These are phyloP conservation scores for Malassezia equina DNA, from an alignment of 1,284 basidiomycete genomes.

Conservation along the genomic window DNA sequence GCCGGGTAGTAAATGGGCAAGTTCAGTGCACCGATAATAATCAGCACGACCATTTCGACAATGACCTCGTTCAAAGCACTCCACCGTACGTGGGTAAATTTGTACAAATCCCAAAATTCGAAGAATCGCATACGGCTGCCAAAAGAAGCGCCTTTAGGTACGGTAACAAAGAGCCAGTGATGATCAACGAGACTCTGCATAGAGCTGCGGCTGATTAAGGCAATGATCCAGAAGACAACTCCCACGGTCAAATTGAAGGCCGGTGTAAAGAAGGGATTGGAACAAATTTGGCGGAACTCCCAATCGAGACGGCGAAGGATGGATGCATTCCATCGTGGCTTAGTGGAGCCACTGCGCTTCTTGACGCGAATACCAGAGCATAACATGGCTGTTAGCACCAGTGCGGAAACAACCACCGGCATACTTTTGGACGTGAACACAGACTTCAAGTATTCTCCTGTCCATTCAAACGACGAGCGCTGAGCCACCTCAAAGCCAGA, in stretches of 20 bases:
- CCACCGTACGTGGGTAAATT: slow-evolving; percentile 4
- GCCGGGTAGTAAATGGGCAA: slow-evolving; percentile 10
- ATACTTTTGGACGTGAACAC: background rate
- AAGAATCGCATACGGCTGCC: slow-evolving; percentile 3
- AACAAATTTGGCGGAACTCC: background rate
- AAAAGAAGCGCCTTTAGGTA: background rate
- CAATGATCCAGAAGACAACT: slow-evolving; percentile 3
- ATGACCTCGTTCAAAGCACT: background rate
- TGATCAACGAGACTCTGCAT: background rate
- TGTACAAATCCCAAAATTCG: slow-evolving; percentile 6
- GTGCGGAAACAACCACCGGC: slow-evolving; percentile 2
- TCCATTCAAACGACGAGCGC: slow-evolving; percentile 7
- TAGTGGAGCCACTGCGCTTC: background rate
- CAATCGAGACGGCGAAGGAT: background rate
- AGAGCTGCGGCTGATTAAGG: background rate
- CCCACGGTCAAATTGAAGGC: background rate
- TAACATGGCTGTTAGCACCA: background rate
- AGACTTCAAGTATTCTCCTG: background rate
- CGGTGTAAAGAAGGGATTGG: slow-evolving; percentile 5
- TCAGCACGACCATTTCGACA: slow-evolving; percentile 6
- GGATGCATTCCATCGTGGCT: background rate
- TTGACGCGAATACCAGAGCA: slow-evolving; percentile 2
- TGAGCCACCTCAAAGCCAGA: slow-evolving; percentile 7
- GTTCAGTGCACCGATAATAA: slow-evolving; percentile 9
- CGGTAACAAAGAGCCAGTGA: slow-evolving; percentile 10